Percentiles rank a stretch among this genome's conserved stretches.
Conservation (phyloP, 208 protist genomes). For the Trypanosoma boissoni region DNA sequence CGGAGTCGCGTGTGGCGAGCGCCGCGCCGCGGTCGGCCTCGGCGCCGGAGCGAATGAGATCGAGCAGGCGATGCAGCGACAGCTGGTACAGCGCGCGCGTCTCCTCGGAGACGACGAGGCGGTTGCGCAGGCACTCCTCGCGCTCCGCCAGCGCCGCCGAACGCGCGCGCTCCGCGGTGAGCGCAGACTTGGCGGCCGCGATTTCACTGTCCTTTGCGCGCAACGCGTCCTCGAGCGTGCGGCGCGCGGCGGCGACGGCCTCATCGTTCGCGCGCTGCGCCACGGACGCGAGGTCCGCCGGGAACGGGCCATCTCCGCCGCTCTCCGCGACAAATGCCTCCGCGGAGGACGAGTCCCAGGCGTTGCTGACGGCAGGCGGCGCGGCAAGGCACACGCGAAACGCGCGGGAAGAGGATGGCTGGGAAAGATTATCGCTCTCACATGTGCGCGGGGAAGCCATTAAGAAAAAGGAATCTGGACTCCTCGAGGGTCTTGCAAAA, state of each 20-base stretch:
- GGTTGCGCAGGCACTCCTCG: conserved; percentile 15
- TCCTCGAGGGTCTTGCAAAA: no score
- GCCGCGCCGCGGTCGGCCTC: no score
- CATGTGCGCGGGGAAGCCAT: background rate
- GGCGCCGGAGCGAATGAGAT: no score
- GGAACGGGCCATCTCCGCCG: no score
- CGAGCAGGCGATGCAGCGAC: conserved; percentile 14
- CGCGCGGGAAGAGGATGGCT: background rate
- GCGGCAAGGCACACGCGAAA: conserved; percentile 18
- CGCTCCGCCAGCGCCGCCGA: conserved; percentile 7
- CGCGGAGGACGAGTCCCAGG: no score
- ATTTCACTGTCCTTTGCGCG: conserved; percentile 9
- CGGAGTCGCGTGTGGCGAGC: background rate
- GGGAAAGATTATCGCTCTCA: background rate
- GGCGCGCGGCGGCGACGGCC: background rate
- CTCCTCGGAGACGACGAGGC: conserved; percentile 20
- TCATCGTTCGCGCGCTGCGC: background rate
- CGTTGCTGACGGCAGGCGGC: no score
- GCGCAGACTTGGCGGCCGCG: conserved; percentile 11
- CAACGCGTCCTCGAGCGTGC: conserved; percentile 6
- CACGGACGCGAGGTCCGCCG: background rate
- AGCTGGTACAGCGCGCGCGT: conserved; percentile 14
- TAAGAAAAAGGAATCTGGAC: conserved; percentile 3
- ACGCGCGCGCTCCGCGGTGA: conserved; percentile 9
- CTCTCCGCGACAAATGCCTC: no score